These are phyloP conservation scores for Xylaria sp. DNA, from an alignment of 2,329 filamentous ascomycete genomes.

Conservation along the genomic window DNA sequence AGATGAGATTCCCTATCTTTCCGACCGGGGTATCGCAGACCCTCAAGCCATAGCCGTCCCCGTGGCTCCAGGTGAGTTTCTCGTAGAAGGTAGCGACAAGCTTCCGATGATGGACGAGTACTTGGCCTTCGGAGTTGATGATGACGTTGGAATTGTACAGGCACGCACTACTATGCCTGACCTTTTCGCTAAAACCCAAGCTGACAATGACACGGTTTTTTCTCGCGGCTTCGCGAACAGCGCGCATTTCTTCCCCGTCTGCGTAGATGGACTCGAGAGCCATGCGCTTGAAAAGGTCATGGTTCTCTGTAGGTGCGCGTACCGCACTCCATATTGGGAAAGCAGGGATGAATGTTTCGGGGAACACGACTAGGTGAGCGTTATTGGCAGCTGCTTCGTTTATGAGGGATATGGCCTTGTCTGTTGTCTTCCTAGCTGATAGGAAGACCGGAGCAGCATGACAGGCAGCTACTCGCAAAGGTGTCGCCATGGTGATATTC, in stretches of 20 bases:
- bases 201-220: conserved; percentile 54
- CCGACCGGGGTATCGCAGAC: conserved; percentile 58
- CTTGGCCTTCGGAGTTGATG: conserved; percentile 55
- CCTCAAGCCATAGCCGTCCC: conserved; percentile 60
- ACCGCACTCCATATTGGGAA: conserved; percentile 19
- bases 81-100: conserved; percentile 66
- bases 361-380: conserved; percentile 58
- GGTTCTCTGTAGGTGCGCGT: conserved; percentile 15
- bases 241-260: conserved; percentile 57
- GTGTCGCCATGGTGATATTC: background rate
- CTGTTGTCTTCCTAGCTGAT: conserved; percentile 55
- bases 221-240: conserved; percentile 53
- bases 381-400: conserved; percentile 53
- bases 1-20: conserved; percentile 62
- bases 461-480: conserved; percentile 40
- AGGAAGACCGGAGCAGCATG: conserved; percentile 59
- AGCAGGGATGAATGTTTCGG: conserved; percentile 8
- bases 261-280: conserved; percentile 54
- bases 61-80: conserved; percentile 63
- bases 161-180: conserved; percentile 55
- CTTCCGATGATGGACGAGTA: conserved; percentile 64
- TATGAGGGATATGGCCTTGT: conserved; percentile 59
- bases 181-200: conserved; percentile 61
- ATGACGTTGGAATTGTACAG: conserved; percentile 64
- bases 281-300: conserved; percentile 10